Base-by-base conservation (phyloP, 805 yeast species). In the Isabelozyma gotoi region DNA sequence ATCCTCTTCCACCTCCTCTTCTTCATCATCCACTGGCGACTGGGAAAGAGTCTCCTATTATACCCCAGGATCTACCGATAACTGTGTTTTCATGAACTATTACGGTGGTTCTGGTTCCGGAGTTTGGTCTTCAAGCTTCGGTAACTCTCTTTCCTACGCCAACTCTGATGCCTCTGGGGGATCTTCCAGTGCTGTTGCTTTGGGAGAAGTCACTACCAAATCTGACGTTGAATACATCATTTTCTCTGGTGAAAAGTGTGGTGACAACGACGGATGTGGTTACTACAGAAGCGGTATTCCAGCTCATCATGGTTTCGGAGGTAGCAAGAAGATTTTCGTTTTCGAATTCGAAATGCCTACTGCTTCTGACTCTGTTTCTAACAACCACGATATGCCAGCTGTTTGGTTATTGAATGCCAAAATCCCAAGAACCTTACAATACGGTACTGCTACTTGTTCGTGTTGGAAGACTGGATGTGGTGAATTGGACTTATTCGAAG, bases 381-480 rank as follows among this genome's bases (percentile, higher is more conserved):
- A 59, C 58, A 90, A 91, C 77, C 77, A 77, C 60, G 97, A 94
- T 68, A 92, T 94, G 98, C 99, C 99, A 53, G 98, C 99, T 49
- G 79, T 91, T 57, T 91, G 98, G 98, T 74, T 91, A 67, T 81
- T 91, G 65, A 91, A 91, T 67, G 96, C 96, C 49, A 87, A 88
- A 76, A 84, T 91, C 62, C 97, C 99, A 71, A 88, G 99, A 78
- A 91, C 97, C 54, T 71, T 84, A 60, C 98, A 94, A 74, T 94
- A 94, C 71, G 97, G 97, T 66, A 73, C 74, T 47, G 64, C 83
- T 19, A 63, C 78, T 16, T 94, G 98, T 77, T 89, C 97, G 31
- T 94, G 99, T 80, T 94, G 99, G 99, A 58, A 79, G 42, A 78
- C 96, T 43, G 98, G 98, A 49, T 94, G 99, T 74, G 99, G 99